Evolutionary conservation across 2,329 filamentous ascomycete genomes (phyloP).

Genomic region (Lasiodiplodia sp.): DNA sequence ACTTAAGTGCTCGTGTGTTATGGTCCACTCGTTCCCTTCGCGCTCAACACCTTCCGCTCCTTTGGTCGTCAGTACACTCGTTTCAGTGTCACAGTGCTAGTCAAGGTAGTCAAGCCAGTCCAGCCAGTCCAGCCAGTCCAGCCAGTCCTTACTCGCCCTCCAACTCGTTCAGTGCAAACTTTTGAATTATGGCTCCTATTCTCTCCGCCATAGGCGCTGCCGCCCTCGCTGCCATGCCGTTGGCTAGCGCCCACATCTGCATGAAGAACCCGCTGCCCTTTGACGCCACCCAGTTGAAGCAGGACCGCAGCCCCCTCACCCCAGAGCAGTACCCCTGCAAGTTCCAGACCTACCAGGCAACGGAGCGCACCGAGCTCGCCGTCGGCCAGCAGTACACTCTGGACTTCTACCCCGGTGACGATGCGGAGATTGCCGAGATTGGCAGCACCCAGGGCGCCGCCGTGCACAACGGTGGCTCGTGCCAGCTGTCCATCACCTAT

Average conservation of each 20-base stretch:
- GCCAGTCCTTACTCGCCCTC: not conserved
- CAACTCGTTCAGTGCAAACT: too few relatives aligned
- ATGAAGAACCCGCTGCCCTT: slow-evolving; percentile 21
- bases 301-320: slow-evolving; percentile 20
- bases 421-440: slow-evolving; percentile 7
- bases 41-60: not conserved
- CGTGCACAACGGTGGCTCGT: slow-evolving; percentile 88
- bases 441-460: slow-evolving; percentile 64
- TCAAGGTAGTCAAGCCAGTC: not conserved
- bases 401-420: slow-evolving; percentile 56
- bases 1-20: slow-evolving; percentile 10
- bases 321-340: slow-evolving; percentile 22
- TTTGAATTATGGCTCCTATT: not conserved
- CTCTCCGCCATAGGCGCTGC: not conserved
- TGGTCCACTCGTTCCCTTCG: slow-evolving; percentile 4
- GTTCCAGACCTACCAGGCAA: slow-evolving; percentile 12
- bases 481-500: slow-evolving; percentile 80
- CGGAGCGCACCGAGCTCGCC: slow-evolving; percentile 15
- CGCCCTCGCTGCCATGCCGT: slow-evolving; percentile 12
- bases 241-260: slow-evolving; percentile 18
- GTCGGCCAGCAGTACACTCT: slow-evolving; percentile 70
- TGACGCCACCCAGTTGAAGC: slow-evolving; percentile 4
- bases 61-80: not conserved
- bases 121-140: not conserved
- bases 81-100: not conserved